These are phyloP conservation scores for Striga hermonthica DNA, from an alignment of 305 asterid species.

Conservation along the genomic window DNA sequence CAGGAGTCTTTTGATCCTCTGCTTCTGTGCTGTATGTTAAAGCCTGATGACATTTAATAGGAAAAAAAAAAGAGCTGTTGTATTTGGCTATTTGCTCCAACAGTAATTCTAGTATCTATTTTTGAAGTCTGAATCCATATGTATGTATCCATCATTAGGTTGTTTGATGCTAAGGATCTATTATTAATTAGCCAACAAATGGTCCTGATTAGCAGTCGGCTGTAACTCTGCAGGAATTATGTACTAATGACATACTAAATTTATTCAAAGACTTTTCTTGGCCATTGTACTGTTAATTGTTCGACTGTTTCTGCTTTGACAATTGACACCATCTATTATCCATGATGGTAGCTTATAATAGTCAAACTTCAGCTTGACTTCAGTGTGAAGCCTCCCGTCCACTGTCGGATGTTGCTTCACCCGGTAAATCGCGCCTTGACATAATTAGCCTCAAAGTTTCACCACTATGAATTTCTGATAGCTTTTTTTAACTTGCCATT, in stretches of 20 bases:
- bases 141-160: constrained; percentile 27
- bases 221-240: constrained; percentile 11
- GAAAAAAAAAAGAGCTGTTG: constrained; percentile 2
- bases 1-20: constrained; percentile 2
- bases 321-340: no score
- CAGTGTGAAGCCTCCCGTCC: no score
- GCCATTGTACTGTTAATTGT: not conserved
- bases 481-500: no score
- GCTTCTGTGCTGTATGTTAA: constrained; percentile 11
- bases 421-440: no score
- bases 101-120: not conserved
- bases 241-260: constrained; percentile 10
- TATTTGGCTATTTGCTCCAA: not conserved
- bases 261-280: constrained; percentile 16
- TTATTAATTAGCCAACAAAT: constrained; percentile 13
- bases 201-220: constrained; percentile 11
- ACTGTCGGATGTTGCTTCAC: no score
- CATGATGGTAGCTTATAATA: no score
- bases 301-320: no score
- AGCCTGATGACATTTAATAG: not conserved
- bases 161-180: constrained; percentile 8
- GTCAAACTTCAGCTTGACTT: no score
- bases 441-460: no score
- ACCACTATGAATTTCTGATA: no score
- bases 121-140: not conserved